Conservation (phyloP, 495 filamentous ascomycete species). For the Sabuloglossum arenarium region DNA sequence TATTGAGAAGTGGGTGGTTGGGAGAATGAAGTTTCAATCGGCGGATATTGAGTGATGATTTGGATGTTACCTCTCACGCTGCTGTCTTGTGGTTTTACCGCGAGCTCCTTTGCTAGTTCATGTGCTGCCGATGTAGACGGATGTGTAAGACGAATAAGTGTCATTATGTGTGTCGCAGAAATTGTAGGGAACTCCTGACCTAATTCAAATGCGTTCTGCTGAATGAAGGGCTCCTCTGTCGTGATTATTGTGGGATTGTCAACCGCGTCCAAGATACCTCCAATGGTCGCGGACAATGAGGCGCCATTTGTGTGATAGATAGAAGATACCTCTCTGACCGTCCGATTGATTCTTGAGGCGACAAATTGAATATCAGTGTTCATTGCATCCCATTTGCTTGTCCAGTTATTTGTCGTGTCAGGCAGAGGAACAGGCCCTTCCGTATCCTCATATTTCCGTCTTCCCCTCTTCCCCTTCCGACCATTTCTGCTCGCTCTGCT, state of each 20-base stretch:
- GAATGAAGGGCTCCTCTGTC: conserved; percentile 19
- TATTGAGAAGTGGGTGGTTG: conserved; percentile 4
- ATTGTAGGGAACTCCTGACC: conserved; percentile 28
- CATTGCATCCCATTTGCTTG: conserved; percentile 34
- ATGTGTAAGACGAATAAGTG: conserved; percentile 32
- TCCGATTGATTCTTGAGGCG: conserved; percentile 24
- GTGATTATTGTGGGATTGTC: background rate
- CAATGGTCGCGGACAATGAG: conserved; percentile 34
- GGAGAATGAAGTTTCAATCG: conserved; percentile 5
- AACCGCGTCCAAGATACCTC: background rate
- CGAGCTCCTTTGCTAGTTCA: conserved; percentile 34
- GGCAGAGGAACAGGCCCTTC: background rate
- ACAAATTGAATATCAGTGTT: conserved; percentile 40
- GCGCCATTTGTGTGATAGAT: conserved; percentile 39
- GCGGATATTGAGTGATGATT: conserved; percentile 19
- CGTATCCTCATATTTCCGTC: background rate
- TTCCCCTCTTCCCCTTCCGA: conserved; percentile 7
- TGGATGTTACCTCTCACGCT: conserved; percentile 10
- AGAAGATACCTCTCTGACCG: conserved; percentile 30
- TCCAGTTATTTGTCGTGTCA: background rate
- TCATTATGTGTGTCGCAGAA: conserved; percentile 20
- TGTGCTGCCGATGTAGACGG: conserved; percentile 33
- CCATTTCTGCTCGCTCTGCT: conserved; percentile 22
- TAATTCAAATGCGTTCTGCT: conserved; percentile 32
- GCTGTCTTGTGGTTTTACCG: conserved; percentile 9